Evolutionary conservation across 2,329 filamentous ascomycete genomes (phyloP).

Genomic region (Fusarium incarnatum): DNA sequence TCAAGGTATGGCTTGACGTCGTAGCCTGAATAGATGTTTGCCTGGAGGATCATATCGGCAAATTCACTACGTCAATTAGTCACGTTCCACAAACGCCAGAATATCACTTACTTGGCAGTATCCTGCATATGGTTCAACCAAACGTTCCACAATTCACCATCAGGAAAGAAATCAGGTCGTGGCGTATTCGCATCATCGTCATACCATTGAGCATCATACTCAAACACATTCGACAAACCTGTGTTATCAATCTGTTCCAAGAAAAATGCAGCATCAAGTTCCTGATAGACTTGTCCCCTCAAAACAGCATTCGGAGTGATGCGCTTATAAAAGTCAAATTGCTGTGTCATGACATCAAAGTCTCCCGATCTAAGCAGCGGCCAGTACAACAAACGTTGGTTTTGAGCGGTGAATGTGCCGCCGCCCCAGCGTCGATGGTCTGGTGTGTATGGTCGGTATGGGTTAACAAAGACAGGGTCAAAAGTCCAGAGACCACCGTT

Average conservation of each 20-base stretch:
- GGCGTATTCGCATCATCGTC: slow-evolving; percentile 17
- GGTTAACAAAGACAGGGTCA: background rate
- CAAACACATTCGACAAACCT: background rate
- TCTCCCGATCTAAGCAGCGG: slow-evolving; percentile 5
- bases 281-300: background rate
- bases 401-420: slow-evolving; percentile 8
- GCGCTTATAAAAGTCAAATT: slow-evolving; percentile 16
- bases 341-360: slow-evolving; percentile 12
- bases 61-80: background rate
- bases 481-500: slow-evolving; percentile 21
- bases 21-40: slow-evolving; percentile 10
- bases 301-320: slow-evolving; percentile 11
- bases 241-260: slow-evolving; percentile 10
- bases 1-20: slow-evolving; percentile 9
- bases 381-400: slow-evolving; percentile 9
- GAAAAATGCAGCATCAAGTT: slow-evolving; percentile 5
- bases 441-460: slow-evolving; percentile 4
- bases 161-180: background rate
- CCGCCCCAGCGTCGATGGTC: slow-evolving; percentile 7
- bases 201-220: slow-evolving; percentile 19
- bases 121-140: slow-evolving; percentile 19
- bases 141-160: slow-evolving; percentile 13
- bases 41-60: slow-evolving; percentile 7
- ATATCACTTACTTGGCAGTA: background rate
- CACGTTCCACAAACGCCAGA: accelerated